phyloP scores from a whole-genome alignment of 768 basidiomycete genomes.

The Lenzites betulinus region DNA sequence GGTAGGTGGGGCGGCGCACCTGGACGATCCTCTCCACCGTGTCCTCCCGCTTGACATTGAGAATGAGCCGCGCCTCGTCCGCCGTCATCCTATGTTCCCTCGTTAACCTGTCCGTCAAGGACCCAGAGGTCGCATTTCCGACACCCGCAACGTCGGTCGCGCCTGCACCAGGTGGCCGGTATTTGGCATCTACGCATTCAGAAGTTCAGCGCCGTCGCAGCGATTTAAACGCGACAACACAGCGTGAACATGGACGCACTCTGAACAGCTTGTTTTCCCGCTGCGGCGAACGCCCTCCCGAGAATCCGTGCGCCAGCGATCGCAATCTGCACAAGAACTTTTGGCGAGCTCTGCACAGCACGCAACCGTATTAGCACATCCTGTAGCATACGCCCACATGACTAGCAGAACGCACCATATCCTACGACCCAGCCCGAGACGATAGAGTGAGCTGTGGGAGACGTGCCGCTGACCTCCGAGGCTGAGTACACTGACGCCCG shows the following conservation, averaged over 20 bases:
- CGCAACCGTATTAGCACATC: background rate
- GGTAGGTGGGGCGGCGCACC: slow-evolving; percentile 39
- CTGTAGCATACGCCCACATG: background rate
- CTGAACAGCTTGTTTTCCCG: slow-evolving; percentile 88
- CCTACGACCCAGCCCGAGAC: slow-evolving; percentile 9
- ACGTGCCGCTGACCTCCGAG: slow-evolving; percentile 6
- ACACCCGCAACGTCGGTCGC: slow-evolving; percentile 73
- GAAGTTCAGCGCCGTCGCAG: background rate
- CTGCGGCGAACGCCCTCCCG: slow-evolving; percentile 89
- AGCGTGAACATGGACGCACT: slow-evolving; percentile 54
- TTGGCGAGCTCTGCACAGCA: slow-evolving; percentile 71
- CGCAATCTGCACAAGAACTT: slow-evolving; percentile 75
- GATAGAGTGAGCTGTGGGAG: slow-evolving; percentile 21
- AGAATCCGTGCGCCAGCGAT: slow-evolving; percentile 78
- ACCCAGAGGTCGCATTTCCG: slow-evolving; percentile 72
- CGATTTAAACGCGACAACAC: background rate
- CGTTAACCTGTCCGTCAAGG: slow-evolving; percentile 78
- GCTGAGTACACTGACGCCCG: slow-evolving; percentile 12
- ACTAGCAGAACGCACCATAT: slow-evolving; percentile 22
- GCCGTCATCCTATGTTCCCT: slow-evolving; percentile 89
- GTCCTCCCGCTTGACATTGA: slow-evolving; percentile 83
- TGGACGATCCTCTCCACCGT: slow-evolving; percentile 67
- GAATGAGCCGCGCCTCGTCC: slow-evolving; percentile 91
- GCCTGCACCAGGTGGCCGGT: slow-evolving; percentile 69
- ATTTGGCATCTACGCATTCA: slow-evolving; percentile 69